Evolutionary conservation across 441 rosid species (phyloP), one percentile per base, ranked within the genome.

Genomic region (Populus tomentosa): DNA sequence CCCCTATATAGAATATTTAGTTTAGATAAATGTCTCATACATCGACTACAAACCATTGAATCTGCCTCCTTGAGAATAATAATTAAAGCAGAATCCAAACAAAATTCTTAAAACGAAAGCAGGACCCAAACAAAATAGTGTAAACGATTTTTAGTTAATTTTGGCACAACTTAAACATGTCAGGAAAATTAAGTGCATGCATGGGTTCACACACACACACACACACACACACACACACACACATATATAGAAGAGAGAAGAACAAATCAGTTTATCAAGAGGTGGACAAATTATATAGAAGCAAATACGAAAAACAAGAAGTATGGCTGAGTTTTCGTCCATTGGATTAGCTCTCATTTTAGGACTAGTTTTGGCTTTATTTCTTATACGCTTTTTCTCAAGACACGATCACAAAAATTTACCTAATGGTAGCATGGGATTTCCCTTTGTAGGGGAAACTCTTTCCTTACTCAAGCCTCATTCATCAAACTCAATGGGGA

Each of bases 391-490:
- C 67, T 76, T 74, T 70, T 66, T 80, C 65, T 65, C 75, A 64
- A 59, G 75, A 70, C n/a, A 56, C 42, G 71, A 69, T 11, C 74
- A 77, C 35, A 46, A 62, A 65, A 79, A 83, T 72, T 73, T 88
- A 36, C 91, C 94, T 10, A 64, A 69, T 70, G 98, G 98, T 10
- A 83, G 77, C 80, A 90, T 85, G 91, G 97, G 98, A 32, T 91
- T 89, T 97, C 97, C 98, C 32, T 73, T 94, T 11, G 56, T 82
- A 26, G 98, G 98, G 4, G 93, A 94, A 75, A 90, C 97, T 71
- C 83, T 89, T 53, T 81, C 86, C 81, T 87, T 91, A 82, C 92
- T 94, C 86, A 85, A 86, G 79, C 94, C 98, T 79, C 97, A 94
- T 77, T 79, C 75, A 80, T 91, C 97, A 67, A 85, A 83, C 79